Percentiles rank a stretch among this genome's conserved stretches.
phyloP scores from a whole-genome alignment of 1,139 yeast genomes.

The Blastobotrys ciferrii region DNA sequence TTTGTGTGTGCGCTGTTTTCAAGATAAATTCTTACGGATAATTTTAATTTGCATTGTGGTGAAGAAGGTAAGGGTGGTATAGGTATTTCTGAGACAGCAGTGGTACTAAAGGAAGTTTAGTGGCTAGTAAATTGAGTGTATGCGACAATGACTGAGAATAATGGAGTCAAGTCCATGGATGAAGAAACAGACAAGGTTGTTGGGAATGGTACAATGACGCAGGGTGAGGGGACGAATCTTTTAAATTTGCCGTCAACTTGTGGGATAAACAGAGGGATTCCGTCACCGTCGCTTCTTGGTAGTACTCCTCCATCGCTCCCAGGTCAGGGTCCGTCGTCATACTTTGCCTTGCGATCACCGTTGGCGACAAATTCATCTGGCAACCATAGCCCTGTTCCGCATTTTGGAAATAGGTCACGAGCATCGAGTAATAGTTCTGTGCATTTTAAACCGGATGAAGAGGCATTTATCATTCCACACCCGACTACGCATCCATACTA shows the following conservation, averaged over 20 bases:
- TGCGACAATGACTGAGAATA: not conserved
- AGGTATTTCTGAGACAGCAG: not conserved
- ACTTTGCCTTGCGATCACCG: conserved; percentile 4
- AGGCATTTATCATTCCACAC: conserved; percentile 1
- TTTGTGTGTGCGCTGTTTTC: not conserved
- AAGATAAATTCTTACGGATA: not conserved
- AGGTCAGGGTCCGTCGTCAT: conserved; percentile 4
- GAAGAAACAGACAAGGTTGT: not conserved
- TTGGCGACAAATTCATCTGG: conserved; percentile 1
- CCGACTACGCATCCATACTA: conserved; percentile 5
- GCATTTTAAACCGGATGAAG: not conserved
- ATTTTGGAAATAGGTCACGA: not conserved
- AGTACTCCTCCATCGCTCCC: conserved; percentile 3
- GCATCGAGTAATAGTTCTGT: conserved; percentile 1
- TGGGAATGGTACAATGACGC: not conserved
- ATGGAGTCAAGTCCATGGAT: not conserved
- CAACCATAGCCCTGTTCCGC: conserved; percentile 1
- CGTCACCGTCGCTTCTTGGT: not conserved
- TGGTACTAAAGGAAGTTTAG: not conserved
- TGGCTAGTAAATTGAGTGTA: not conserved
- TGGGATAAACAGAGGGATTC: not conserved
- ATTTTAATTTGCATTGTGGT: no score
- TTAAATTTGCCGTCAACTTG: not conserved
- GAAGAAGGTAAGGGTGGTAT: not conserved
- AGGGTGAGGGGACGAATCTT: not conserved